phyloP scores from a whole-genome alignment of 202 grass and related monocot genomes.

The Eragrostis tef region DNA sequence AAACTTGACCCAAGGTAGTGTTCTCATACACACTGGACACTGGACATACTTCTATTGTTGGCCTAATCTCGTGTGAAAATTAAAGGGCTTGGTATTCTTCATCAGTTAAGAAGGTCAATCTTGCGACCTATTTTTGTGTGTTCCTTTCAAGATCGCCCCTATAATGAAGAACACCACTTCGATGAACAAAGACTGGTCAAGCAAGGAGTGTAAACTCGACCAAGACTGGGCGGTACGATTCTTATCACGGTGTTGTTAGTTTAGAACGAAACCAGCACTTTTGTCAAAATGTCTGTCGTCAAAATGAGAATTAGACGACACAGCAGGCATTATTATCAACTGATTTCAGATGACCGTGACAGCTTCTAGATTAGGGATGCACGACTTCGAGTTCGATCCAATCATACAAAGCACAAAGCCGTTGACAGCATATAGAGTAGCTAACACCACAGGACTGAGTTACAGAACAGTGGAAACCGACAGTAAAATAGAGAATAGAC shows the following conservation, averaged over 20 bases:
- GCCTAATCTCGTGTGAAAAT: neutral
- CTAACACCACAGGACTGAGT: neutral
- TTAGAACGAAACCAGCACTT: neutral
- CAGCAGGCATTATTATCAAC: neutral
- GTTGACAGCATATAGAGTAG: neutral
- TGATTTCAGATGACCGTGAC: slow-evolving; percentile 4
- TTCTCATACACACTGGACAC: too few relatives aligned
- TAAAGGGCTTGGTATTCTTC: neutral
- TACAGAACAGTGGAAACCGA: neutral
- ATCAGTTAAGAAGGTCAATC: slow-evolving; percentile 26
- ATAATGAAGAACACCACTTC: neutral
- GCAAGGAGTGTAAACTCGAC: slow-evolving; percentile 14
- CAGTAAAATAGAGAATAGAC: neutral
- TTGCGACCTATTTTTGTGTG: neutral
- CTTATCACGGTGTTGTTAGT: neutral
- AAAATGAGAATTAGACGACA: slow-evolving; percentile 9
- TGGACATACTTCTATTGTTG: too few relatives aligned
- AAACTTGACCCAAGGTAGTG: too few relatives aligned
- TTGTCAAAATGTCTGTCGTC: neutral
- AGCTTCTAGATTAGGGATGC: neutral
- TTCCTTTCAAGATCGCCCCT: neutral
- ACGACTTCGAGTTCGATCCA: slow-evolving; percentile 10
- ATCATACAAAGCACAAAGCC: slow-evolving; percentile 18
- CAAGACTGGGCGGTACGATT: slow-evolving; percentile 10
- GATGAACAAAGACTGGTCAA: slow-evolving; percentile 26